These are phyloP conservation scores for Thuja plicata DNA, from an alignment of 83 land plant genomes.

Conservation along the genomic window DNA sequence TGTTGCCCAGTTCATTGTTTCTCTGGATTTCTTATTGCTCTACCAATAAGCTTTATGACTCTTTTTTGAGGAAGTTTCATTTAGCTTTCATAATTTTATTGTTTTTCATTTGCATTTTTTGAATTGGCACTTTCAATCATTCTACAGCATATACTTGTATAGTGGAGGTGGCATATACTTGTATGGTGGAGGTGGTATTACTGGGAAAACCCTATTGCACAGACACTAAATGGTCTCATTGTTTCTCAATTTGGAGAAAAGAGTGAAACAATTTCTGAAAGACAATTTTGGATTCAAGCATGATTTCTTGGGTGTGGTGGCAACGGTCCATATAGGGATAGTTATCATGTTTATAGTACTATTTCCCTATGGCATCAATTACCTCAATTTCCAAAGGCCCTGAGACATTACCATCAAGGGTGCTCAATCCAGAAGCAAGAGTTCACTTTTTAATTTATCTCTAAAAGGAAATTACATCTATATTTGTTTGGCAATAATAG, in stretches of 20 bases:
- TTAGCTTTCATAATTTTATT: neutral
- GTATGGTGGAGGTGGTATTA: slow-evolving; percentile 91
- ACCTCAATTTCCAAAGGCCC: slow-evolving; percentile 77
- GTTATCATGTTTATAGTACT: slow-evolving; percentile 50
- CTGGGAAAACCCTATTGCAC: slow-evolving; percentile 70
- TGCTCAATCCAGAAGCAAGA: neutral
- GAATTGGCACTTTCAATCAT: neutral
- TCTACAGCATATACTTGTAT: slow-evolving; percentile 39
- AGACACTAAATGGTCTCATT: slow-evolving; percentile 69
- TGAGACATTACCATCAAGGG: slow-evolving; percentile 11
- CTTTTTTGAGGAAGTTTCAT: neutral
- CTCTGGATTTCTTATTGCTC: slow-evolving; percentile 50
- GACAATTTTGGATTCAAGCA: slow-evolving; percentile 42
- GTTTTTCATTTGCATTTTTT: neutral
- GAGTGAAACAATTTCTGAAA: slow-evolving; percentile 38
- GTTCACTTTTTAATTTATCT: neutral
- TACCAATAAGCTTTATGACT: slow-evolving; percentile 30
- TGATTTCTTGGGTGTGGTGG: slow-evolving; percentile 51
- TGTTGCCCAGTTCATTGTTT: slow-evolving; percentile 37
- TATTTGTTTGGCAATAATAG: neutral
- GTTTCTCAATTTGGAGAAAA: slow-evolving; percentile 66
- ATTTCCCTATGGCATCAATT: slow-evolving; percentile 72
- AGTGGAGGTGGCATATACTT: too few species aligned
- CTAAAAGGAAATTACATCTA: neutral
- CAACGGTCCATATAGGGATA: slow-evolving; percentile 49